Evolutionary conservation across 768 basidiomycete species (phyloP), one percentile per base, ranked within the genome.

Genomic region (Phlegmacium glaucopus): DNA sequence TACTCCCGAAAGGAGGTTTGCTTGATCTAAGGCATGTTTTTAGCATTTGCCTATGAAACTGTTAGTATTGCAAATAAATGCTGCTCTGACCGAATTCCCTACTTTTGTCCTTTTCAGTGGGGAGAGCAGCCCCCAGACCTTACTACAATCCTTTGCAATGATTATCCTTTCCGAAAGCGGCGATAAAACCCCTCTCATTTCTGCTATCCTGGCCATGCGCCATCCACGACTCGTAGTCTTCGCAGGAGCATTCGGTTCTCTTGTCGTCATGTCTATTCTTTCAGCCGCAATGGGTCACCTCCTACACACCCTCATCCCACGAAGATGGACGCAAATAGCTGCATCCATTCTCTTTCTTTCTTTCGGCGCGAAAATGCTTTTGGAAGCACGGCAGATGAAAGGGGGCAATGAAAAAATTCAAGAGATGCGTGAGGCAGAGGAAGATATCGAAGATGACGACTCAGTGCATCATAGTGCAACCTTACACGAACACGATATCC

Each of bases 341-440:
- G 91, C 96, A 0, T 85, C 88, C 0, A 65, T 83, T 2, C 78
- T 99, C 4, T 98, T 98, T 69, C 65, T 97, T 38, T 79, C 90
- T 1, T 99, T 98, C 66, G 96, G 96, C 4, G 70, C 72, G 41
- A 90, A 87, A 68, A 94, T 99, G 92, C 60, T 92, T 45, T 69
- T 84, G 61, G 95, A 99, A 63, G 94, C 83, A 3, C 70, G 82
- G 44, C 74, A 72, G 53, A 97, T 98, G 91, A 72, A 79, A 45
- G 69, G 71, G 0, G 92, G 89, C 6, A 84, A 71, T 44, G 85
- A 81, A 50, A 92, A 93, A 68, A 87, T 96, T 12, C 69, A 84
- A 59, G 96, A 98, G 68, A 90, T 97, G 87, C 79, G 81, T 45
- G 94, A 99, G 70, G 88, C 90, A n/a, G 86, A 87, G 68, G 92